These are phyloP conservation scores for Cinchona pubescens DNA, from an alignment of 257 asterid species.

Conservation along the genomic window DNA sequence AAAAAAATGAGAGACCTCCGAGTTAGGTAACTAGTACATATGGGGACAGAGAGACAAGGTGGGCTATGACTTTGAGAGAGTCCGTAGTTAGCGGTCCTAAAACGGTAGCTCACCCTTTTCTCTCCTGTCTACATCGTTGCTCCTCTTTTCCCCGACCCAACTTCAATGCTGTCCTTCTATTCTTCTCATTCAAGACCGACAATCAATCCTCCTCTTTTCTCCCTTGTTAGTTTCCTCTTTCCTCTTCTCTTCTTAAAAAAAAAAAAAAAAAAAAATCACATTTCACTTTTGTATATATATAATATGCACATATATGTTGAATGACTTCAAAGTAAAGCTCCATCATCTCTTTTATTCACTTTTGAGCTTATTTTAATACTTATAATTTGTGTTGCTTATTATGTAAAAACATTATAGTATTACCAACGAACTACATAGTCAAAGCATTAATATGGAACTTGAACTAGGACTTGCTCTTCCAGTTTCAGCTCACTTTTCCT, in stretches of 20 bases:
- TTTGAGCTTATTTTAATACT: neutral
- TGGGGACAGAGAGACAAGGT: constrained; percentile 39
- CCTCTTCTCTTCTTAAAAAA: neutral
- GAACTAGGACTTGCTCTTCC: constrained; percentile 57
- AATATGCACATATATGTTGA: neutral
- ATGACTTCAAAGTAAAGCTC: constrained; percentile 19
- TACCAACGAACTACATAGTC: neutral
- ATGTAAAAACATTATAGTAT: neutral
- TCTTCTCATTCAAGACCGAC: constrained; percentile 17
- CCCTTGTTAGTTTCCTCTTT: neutral
- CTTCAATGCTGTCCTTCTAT: constrained; percentile 42
- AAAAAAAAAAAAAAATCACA: neutral
- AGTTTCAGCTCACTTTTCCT: constrained; percentile 20
- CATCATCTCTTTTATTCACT: neutral
- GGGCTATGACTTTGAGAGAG: constrained; percentile 20
- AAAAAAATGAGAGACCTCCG: neutral
- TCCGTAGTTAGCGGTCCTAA: constrained; percentile 19
- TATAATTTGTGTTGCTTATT: neutral
- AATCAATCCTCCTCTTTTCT: constrained; percentile 7
- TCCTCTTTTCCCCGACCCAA: constrained; percentile 66
- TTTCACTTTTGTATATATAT: neutral
- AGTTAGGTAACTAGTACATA: constrained; percentile 21
- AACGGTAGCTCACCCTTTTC: constrained; percentile 21
- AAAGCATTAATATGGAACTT: constrained; percentile 48
- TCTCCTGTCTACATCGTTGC: constrained; percentile 47